phyloP scores from a whole-genome alignment of 169 alveolate genomes.

The Plasmodium gaboni region DNA sequence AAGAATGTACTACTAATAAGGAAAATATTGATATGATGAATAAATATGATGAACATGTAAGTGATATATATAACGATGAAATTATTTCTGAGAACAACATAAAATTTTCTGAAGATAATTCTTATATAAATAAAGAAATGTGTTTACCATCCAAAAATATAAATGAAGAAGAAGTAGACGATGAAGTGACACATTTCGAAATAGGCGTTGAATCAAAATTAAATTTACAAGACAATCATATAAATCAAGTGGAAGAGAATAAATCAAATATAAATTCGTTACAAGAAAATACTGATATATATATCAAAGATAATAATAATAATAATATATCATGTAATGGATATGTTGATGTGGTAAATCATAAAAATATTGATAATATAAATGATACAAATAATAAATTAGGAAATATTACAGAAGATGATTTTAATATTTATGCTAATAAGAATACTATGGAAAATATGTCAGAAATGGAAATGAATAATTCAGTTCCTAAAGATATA shows the following conservation, averaged over 20 bases:
- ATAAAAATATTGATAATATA: not conserved
- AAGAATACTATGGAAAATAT: not conserved
- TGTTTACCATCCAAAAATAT: too few relatives aligned
- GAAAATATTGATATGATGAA: too few relatives aligned
- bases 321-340: not conserved
- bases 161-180: too few relatives aligned
- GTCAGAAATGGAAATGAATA: not conserved
- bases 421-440: not conserved
- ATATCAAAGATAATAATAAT: not conserved
- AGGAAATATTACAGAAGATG: not conserved
- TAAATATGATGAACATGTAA: too few relatives aligned
- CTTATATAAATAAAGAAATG: too few relatives aligned
- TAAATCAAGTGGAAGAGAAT: not conserved
- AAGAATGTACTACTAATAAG: too few relatives aligned
- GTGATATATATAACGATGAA: too few relatives aligned
- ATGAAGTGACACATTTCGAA: too few relatives aligned
- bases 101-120: too few relatives aligned
- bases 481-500: not conserved
- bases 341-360: not conserved
- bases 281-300: not conserved
- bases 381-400: not conserved
- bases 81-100: too few relatives aligned
- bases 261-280: not conserved
- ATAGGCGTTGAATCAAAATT: too few relatives aligned
- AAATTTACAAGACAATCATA: not conserved